Conservation (phyloP, 2,329 filamentous ascomycete genomes). For the Claviceps fusiformis region DNA sequence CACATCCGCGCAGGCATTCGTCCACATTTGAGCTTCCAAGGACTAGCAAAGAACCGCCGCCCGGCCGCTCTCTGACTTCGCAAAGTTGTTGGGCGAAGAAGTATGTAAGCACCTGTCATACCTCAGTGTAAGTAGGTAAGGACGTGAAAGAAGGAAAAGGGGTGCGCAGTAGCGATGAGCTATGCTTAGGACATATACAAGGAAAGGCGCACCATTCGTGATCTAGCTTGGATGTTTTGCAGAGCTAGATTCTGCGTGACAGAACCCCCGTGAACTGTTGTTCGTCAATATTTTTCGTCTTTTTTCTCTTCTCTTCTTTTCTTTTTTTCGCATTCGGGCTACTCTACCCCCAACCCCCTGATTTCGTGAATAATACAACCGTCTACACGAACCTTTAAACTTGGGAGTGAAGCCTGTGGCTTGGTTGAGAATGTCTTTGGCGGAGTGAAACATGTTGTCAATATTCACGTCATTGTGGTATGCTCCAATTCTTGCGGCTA, state of each 20-base stretch:
- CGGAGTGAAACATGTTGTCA: constrained; percentile 35
- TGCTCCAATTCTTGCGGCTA: constrained; percentile 49
- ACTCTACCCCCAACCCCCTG: too few species aligned
- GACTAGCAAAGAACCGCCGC: constrained; percentile 14
- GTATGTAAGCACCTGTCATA: not conserved
- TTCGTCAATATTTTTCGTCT: too few species aligned
- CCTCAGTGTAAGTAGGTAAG: not conserved
- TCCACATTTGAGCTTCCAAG: constrained; percentile 17
- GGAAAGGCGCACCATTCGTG: constrained; percentile 38
- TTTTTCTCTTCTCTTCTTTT: too few species aligned
- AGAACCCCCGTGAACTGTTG: constrained; percentile 37
- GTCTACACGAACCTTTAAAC: constrained; percentile 40
- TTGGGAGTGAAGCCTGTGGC: constrained; percentile 39
- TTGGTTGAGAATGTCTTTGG: constrained; percentile 43
- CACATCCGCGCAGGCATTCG: constrained; percentile 10
- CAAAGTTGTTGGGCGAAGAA: constrained; percentile 34
- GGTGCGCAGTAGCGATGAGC: not conserved
- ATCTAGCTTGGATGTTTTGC: constrained; percentile 53
- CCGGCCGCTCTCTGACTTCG: constrained; percentile 11
- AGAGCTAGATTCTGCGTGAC: constrained; percentile 46
- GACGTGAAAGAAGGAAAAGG: too few species aligned
- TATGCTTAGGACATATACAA: not conserved
- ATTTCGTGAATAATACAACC: not conserved
- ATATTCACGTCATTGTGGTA: constrained; percentile 66
- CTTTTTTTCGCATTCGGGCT: too few species aligned